Conservation (phyloP, 1,284 basidiomycete species). For the Marasmius sp. region DNA sequence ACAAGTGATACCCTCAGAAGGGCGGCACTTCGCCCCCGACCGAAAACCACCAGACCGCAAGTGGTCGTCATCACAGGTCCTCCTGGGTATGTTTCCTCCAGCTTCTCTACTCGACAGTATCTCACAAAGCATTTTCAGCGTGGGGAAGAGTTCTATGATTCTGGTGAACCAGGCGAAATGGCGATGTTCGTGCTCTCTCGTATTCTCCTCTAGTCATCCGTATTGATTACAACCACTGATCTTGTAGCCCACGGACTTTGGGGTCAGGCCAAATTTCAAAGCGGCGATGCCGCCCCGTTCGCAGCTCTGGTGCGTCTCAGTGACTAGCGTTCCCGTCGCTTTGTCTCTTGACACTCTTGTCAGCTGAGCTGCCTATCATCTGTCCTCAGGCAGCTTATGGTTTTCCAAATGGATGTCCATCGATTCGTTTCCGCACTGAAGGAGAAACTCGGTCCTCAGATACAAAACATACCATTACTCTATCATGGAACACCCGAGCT, state of each 20-base stretch:
- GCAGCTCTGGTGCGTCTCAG: constrained; percentile 51
- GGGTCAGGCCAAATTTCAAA: constrained; percentile 74
- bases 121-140: constrained; percentile 31
- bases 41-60: constrained; percentile 49
- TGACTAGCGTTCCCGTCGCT: not conserved
- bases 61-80: constrained; percentile 63
- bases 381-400: constrained; percentile 69
- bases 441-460: constrained; percentile 61
- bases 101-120: not conserved
- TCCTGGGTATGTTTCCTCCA: constrained; percentile 49
- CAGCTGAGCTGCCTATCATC: constrained; percentile 67
- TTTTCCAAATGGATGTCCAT: constrained; percentile 66
- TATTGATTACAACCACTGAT: not conserved
- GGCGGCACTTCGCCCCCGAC: constrained; percentile 41
- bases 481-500: constrained; percentile 71
- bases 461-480: constrained; percentile 65
- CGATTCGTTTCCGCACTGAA: constrained; percentile 61
- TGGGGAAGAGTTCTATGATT: constrained; percentile 72
- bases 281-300: constrained; percentile 62
- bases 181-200: constrained; percentile 45
- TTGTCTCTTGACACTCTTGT: not conserved
- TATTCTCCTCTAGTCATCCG: constrained; percentile 2
- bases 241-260: constrained; percentile 63
- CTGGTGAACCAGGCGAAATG: constrained; percentile 69
- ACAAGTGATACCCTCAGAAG: constrained; percentile 43